Percentiles rank a stretch among this genome's conserved stretches.
These are phyloP conservation scores for Xerocomus brunneocitrinus DNA, from an alignment of 768 basidiomycete genomes.

Conservation along the genomic window DNA sequence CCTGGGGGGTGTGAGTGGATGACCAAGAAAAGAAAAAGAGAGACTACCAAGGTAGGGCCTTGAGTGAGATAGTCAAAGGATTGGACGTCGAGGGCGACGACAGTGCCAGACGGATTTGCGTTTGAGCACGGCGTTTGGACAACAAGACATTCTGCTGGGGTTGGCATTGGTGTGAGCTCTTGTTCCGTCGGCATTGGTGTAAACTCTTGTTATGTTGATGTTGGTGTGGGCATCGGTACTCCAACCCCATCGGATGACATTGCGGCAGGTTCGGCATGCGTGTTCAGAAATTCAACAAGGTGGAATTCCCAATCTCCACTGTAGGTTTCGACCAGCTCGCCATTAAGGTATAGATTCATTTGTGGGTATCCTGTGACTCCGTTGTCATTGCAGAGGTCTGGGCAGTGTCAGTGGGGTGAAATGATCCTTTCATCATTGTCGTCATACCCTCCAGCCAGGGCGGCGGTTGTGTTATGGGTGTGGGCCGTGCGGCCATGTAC, in stretches of 20 bases:
- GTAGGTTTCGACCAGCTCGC: slow-evolving; percentile 36
- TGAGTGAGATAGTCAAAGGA: slow-evolving; percentile 40
- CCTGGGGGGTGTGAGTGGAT: slow-evolving; percentile 32
- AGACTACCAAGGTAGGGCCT: slow-evolving; percentile 58
- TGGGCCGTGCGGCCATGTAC: too few species aligned
- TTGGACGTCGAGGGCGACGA: slow-evolving; percentile 15
- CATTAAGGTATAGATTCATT: slow-evolving; percentile 68
- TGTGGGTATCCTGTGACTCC: slow-evolving; percentile 69
- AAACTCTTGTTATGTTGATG: slow-evolving; percentile 2
- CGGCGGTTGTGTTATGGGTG: too few species aligned
- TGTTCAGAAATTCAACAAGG: slow-evolving; percentile 52
- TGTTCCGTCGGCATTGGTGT: neutral
- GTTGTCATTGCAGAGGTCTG: slow-evolving; percentile 80
- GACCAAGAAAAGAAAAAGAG: neutral
- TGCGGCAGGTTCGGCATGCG: slow-evolving; percentile 34
- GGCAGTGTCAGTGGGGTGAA: neutral
- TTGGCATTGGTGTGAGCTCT: neutral
- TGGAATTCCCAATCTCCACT: slow-evolving; percentile 46
- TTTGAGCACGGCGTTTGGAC: neutral
- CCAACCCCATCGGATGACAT: neutral
- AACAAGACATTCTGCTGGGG: neutral
- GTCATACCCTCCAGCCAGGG: too few species aligned
- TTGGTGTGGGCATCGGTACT: neutral
- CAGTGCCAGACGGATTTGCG: neutral
- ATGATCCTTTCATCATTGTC: too few species aligned